Conservation (phyloP, 192 early-diverging fungal species). For the Allomyces javanicus region DNA sequence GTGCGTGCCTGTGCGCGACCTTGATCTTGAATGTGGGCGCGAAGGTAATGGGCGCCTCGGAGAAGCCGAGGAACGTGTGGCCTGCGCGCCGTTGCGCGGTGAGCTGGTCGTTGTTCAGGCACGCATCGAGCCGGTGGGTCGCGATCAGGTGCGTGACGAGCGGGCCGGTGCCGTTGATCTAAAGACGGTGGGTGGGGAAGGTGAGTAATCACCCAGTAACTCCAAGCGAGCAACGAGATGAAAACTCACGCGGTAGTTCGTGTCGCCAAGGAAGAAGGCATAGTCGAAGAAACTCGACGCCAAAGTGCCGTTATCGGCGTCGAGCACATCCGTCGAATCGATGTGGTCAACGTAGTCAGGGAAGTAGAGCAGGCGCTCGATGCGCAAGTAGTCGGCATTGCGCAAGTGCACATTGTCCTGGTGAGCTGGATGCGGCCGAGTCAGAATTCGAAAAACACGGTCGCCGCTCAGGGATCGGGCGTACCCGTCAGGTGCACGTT, state of each 20-base stretch:
- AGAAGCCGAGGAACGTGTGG: background rate
- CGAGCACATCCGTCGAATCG: too few species aligned
- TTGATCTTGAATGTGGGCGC: background rate
- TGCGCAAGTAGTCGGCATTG: conserved; percentile 8
- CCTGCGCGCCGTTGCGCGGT: background rate
- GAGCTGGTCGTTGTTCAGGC: background rate
- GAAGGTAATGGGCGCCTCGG: background rate
- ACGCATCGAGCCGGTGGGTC: too few species aligned
- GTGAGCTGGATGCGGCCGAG: conserved; percentile 1
- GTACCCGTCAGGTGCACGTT: conserved; percentile 12
- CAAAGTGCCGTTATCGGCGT: background rate
- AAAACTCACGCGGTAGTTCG: background rate
- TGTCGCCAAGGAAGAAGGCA: background rate
- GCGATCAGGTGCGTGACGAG: too few species aligned
- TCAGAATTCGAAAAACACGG: background rate
- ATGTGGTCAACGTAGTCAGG: too few species aligned
- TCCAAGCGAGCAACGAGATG: too few species aligned
- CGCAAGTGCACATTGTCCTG: conserved; percentile 5
- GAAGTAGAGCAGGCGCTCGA: background rate
- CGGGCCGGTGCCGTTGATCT: too few species aligned
- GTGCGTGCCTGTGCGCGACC: too few species aligned
- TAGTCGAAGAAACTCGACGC: background rate
- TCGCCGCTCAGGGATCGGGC: too few species aligned
- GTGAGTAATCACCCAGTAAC: too few species aligned
- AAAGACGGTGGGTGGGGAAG: too few species aligned